Evolutionary conservation across 352 stramenopile genomes (phyloP), one percentile per base, ranked within the genome.

Genomic region (Globisporangium iwayamae): DNA sequence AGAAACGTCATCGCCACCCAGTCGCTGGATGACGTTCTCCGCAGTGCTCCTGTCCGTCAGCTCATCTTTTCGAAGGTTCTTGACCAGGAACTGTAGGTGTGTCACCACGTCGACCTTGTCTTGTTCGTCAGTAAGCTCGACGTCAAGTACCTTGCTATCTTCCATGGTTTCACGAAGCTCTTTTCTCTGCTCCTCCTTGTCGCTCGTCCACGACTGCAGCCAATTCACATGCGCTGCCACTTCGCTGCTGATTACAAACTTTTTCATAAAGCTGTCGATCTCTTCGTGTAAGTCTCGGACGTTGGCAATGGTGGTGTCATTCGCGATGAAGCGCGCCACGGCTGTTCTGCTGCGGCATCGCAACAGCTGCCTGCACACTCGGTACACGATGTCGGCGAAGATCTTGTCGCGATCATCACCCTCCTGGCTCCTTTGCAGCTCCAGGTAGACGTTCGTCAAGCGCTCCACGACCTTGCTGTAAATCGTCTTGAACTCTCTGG

Each of bases 311-410:
- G 2, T 22, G 2, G 45, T 9, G n/a, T 5, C 14, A 3, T 18
- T 32, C 25, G 10, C 25, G 4, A 63, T 45, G 30, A 63, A 63
- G 8, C 57, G 57, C 22, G 57, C 18, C 2, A 63, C 16, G 9
- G 28, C 43, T 7, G 30, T 16, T 34, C 46, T 48, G 1, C 32
- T 8, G 8, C 22, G 45, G 2, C 30, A 46, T 22, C 54, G 30
- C 32, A 63, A 14, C 11, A 63, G 2, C 57, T 39, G 43, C 20
- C 57, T 8, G n/a, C 45, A 54, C n/a, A 56, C 39, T 25, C 28
- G 3, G 32, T 56, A 63, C 43, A 63, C 45, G 43, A 63, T 56
- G 8, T 45, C 45, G 18, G 43, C 45, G n/a, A 63, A 41, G 45
- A 16, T 46, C 2, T 34, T n/a, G 14, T 18, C 14, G 9, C 6